phyloP scores from a whole-genome alignment of 2,329 filamentous ascomycete genomes.

The Alternaria ventricosa region DNA sequence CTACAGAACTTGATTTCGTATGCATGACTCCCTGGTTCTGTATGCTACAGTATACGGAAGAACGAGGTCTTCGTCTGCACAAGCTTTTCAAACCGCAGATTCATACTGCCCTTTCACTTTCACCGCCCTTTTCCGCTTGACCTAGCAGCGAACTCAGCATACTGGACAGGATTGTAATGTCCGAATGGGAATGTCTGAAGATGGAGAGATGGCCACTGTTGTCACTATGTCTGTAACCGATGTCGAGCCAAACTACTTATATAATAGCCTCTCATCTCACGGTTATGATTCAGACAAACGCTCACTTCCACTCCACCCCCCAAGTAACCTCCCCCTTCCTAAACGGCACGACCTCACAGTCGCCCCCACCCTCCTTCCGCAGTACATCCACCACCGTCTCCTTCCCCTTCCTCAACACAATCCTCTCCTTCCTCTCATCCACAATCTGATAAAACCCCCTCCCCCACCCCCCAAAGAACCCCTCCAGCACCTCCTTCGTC shows the following conservation, averaged over 20 bases:
- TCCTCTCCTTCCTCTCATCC: conserved; percentile 54
- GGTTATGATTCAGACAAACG: background rate
- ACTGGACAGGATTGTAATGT: background rate
- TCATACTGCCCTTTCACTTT: background rate
- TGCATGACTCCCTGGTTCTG: background rate
- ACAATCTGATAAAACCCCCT: conserved; percentile 64
- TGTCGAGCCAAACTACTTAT: background rate
- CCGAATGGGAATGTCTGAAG: background rate
- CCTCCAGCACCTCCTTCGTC: conserved; percentile 60
- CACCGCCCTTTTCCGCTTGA: background rate
- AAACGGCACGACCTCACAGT: conserved; percentile 70
- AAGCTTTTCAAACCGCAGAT: background rate
- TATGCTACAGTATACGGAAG: background rate
- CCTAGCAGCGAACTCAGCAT: background rate
- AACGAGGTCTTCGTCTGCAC: background rate
- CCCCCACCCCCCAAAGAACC: conserved; percentile 65
- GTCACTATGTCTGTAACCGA: background rate
- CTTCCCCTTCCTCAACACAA: conserved; percentile 64
- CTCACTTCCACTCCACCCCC: conserved; percentile 53
- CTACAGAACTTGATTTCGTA: background rate
- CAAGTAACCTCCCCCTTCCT: conserved; percentile 67
- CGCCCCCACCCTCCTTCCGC: conserved; percentile 56
- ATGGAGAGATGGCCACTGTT: background rate
- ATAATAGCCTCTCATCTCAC: background rate
- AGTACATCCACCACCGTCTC: conserved; percentile 63